Evolutionary conservation across 2,329 filamentous ascomycete genomes (phyloP).

Genomic region (Beauveria pseudobassiana): DNA sequence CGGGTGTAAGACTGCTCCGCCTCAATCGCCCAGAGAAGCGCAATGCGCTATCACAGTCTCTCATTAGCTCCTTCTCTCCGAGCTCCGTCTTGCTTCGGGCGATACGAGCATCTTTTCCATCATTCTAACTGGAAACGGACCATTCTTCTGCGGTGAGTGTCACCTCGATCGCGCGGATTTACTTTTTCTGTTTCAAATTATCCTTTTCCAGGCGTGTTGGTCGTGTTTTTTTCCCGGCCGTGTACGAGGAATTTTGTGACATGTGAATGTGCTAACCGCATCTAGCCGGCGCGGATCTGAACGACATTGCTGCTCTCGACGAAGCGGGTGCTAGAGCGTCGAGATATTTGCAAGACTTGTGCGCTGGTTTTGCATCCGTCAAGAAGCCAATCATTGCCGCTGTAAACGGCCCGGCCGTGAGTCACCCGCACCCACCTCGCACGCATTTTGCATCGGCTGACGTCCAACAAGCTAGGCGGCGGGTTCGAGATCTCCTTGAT

Average conservation of each 20-base stretch:
- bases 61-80: slow-evolving; percentile 35
- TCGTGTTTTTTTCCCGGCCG: no score
- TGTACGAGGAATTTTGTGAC: no score
- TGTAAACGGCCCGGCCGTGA: slow-evolving; percentile 33
- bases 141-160: slow-evolving; percentile 25
- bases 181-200: no score
- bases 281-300: slow-evolving; percentile 28
- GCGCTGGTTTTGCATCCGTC: slow-evolving; percentile 3
- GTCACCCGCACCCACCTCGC: slow-evolving; percentile 11
- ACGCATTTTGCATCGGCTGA: background rate
- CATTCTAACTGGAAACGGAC: slow-evolving; percentile 25
- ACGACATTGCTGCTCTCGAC: slow-evolving; percentile 28
- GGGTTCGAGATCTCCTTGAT: slow-evolving; percentile 34
- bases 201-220: no score
- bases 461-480: slow-evolving; percentile 29
- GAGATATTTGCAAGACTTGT: slow-evolving; percentile 23
- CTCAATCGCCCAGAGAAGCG: slow-evolving; percentile 46
- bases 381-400: slow-evolving; percentile 34
- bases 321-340: slow-evolving; percentile 15
- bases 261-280: background rate
- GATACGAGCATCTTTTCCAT: slow-evolving; percentile 23
- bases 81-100: slow-evolving; percentile 15
- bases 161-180: background rate
- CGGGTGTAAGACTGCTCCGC: slow-evolving; percentile 35
- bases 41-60: slow-evolving; percentile 46